Evolutionary conservation across 2,329 filamentous ascomycete genomes (phyloP), one percentile per base, ranked within the genome.

Genomic region (Beauveria caledonica): DNA sequence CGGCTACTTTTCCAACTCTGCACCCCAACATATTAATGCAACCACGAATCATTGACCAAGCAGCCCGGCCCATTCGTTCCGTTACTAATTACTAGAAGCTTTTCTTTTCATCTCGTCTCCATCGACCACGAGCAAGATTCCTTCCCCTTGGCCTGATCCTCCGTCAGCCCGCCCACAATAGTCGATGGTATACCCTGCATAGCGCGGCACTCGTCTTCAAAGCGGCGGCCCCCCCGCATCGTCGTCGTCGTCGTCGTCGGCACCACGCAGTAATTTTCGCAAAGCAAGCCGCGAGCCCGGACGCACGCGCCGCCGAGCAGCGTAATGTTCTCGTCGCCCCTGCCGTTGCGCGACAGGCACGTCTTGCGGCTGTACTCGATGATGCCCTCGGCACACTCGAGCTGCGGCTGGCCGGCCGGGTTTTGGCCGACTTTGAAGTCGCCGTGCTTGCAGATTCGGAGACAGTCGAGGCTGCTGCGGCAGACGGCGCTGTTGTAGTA

Each of bases 291-390:
- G n/a, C 56, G 46, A n/a, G 56, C 36, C 48, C 49, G 19, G 25
- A 9, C n/a, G 8, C 56, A 59, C 23, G 56, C 56, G 25, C 1
- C 39, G 48, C 19, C 25, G 29, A 59, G 46, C 25, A 59, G 25
- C 33, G 10, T 23, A 9, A 52, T 27, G 36, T 19, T 59, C 25
- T 59, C 56, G 21, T 42, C 46, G 48, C 56, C 56, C 8, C 17
- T 44, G 48, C 48, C 48, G 39, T 45, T 33, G 48, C 56, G 56
- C 17, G 56, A 59, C 23, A 33, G 56, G 39, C 56, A 59, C 17
- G 48, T 52, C 46, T 59, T 59, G 39, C 56, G 48, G 48, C 56
- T 59, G 48, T 59, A 59, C 56, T 59, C 46, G 46, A 59, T 45
- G 48, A 59, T 59, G 48, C 56, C 56, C 5, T 15, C 29, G 48